phyloP scores from a whole-genome alignment of 148 eudicot genomes.

The Nyssa sinensis region DNA sequence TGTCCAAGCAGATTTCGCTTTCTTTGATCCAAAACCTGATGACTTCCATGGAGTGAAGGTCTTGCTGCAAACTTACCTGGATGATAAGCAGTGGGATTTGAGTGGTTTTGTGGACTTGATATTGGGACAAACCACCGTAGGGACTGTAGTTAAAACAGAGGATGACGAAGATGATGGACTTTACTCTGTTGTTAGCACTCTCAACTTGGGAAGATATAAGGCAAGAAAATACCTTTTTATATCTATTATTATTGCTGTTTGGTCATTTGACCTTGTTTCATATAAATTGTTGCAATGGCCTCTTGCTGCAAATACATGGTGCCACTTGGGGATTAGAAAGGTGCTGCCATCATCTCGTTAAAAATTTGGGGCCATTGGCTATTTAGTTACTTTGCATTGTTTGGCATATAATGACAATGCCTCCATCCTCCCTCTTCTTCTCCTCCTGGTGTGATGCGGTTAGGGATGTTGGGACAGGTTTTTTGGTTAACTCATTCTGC shows the following conservation, averaged over 20 bases:
- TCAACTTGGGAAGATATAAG: slow-evolving; percentile 83
- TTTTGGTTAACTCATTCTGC: too few relatives aligned
- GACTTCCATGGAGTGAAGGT: slow-evolving; percentile 91
- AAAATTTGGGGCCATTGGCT: neutral
- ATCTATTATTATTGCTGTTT: neutral
- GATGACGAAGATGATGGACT: slow-evolving; percentile 81
- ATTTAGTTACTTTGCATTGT: neutral
- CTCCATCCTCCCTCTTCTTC: neutral
- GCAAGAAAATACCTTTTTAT: slow-evolving; percentile 24
- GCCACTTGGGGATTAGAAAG: neutral
- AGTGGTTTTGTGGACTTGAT: slow-evolving; percentile 82
- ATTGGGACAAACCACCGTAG: slow-evolving; percentile 88
- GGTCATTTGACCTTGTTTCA: neutral
- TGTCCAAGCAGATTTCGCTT: slow-evolving; percentile 94
- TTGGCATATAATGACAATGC: neutral
- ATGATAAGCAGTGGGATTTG: slow-evolving; percentile 75
- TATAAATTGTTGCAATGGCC: neutral
- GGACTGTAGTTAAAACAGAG: slow-evolving; percentile 79
- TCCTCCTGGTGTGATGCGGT: neutral
- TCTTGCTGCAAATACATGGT: neutral
- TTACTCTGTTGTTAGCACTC: slow-evolving; percentile 66
- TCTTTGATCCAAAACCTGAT: slow-evolving; percentile 90
- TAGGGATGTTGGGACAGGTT: too few relatives aligned
- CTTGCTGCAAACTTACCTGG: slow-evolving; percentile 70
- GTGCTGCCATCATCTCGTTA: neutral